phyloP scores from a whole-genome alignment of 2,329 filamentous ascomycete species.

The Aspergillus sojae region DNA sequence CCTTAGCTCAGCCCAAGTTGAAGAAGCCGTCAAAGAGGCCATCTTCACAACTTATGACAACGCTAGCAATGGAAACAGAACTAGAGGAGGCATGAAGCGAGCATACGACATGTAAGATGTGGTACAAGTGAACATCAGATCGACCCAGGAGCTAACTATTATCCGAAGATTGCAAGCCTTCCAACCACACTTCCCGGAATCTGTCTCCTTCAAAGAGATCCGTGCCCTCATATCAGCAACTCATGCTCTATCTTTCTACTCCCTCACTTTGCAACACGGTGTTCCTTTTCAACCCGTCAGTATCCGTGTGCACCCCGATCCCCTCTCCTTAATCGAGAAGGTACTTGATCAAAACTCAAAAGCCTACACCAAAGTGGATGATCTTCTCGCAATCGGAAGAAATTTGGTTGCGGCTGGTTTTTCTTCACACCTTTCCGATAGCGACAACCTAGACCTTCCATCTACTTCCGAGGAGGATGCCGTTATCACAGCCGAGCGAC shows the following conservation, averaged over 20 bases:
- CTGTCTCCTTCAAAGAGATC: conserved; percentile 46
- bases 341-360: conserved; percentile 63
- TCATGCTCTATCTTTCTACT: conserved; percentile 67
- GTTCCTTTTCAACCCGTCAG: conserved; percentile 68
- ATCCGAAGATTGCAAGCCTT: conserved; percentile 45
- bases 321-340: conserved; percentile 60
- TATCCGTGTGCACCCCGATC: conserved; percentile 65
- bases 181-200: conserved; percentile 44
- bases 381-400: conserved; percentile 62
- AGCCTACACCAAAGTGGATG: conserved; percentile 66
- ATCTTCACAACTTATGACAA: conserved; percentile 64
- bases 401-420: conserved; percentile 57
- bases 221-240: conserved; percentile 62
- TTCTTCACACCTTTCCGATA: conserved; percentile 27
- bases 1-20: conserved; percentile 50
- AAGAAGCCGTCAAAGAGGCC: conserved; percentile 54
- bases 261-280: conserved; percentile 64
- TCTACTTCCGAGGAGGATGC: conserved; percentile 28
- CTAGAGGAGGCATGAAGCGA: conserved; percentile 63
- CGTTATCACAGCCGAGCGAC: conserved; percentile 45
- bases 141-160: conserved; percentile 5
- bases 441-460: conserved; percentile 20
- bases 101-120: conserved; percentile 57
- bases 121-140: not conserved
- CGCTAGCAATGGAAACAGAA: conserved; percentile 66